These are phyloP conservation scores for Radiomyces spectabilis DNA, from an alignment of 192 early-diverging fungal species.

Conservation along the genomic window DNA sequence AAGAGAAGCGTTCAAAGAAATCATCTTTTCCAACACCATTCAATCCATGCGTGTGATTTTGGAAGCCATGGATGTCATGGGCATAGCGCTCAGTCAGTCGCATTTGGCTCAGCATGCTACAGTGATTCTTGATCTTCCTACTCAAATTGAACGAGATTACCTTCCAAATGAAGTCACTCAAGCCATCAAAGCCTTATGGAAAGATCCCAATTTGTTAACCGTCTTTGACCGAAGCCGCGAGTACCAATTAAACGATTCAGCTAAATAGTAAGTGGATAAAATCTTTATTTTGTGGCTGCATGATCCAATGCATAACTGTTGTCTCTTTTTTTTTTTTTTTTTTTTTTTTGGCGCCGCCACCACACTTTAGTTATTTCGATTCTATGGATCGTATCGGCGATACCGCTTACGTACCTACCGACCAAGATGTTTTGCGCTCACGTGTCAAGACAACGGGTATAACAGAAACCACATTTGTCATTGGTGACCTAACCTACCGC, in stretches of 20 bases:
- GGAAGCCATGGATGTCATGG: conserved; percentile 91
- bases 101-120: conserved; percentile 61
- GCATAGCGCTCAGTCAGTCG: conserved; percentile 56
- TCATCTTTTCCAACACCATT: conserved; percentile 92
- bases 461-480: conserved; percentile 89
- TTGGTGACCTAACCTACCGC: conserved; percentile 89
- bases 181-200: conserved; percentile 80
- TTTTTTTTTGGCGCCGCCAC: background rate
- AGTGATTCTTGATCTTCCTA: conserved; percentile 73
- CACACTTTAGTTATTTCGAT: conserved; percentile 79
- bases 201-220: conserved; percentile 70
- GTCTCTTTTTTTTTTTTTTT: conserved; percentile 11
- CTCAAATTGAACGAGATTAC: conserved; percentile 84
- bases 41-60: conserved; percentile 92
- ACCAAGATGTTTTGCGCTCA: conserved; percentile 95
- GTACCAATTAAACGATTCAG: conserved; percentile 97
- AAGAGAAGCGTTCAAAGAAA: conserved; percentile 86
- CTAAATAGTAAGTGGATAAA: conserved; percentile 66
- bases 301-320: background rate
- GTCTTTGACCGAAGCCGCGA: conserved; percentile 79
- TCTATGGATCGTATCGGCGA: conserved; percentile 86
- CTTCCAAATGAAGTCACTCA: conserved; percentile 73
- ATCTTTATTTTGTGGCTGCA: background rate
- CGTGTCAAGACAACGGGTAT: conserved; percentile 98
- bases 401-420: conserved; percentile 75